Evolutionary conservation across 2,329 filamentous ascomycete species (phyloP), one percentile per base, ranked within the genome.

Genomic region (Ceratocystis lukuohia): DNA sequence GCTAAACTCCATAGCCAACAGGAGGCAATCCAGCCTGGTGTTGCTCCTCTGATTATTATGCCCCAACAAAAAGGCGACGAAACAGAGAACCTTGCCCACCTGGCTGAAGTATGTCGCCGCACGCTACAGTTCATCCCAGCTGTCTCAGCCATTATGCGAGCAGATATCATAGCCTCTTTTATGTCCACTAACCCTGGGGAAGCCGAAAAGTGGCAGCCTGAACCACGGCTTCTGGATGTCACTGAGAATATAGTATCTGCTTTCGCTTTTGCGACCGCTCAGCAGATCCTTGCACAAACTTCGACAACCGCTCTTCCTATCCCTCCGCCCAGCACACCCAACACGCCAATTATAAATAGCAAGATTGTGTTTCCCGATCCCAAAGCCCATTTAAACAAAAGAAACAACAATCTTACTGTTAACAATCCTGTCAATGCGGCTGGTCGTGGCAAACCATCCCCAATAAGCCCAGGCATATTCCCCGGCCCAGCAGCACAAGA

Each of bases 91-190:
- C 76, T 96, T 28, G 78, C 83, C 8, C 84, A 91, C 69, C 81
- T 96, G n/a, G 88, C 90, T 0, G 91, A 97, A 72, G 84, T 96
- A 33, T 96, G 91, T 73, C 85, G 86, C 68, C 83, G 92, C 67
- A 87, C 91, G 1, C 81, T 94, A 8, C 87, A 89, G 69, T 97
- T 96, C 71, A 88, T 97, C 46, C 88, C 89, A 1, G 84, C 87
- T 48, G 86, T 90, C 46, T 88, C 90, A 2, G 84, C 89, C 65
- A 84, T 91, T 25, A 85, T 97, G 77, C 84, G 91, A 64, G 82
- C 84, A 65, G 94, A 97, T 72, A 78, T 97, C 1, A 76, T 84
- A 61, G 79, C 82, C n/a, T 85, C 87, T 45, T 78, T 87, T 65
- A 74, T 76, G 15, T 74, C 79, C 3, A 74, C 76, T 25, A 71